A percentile compares a stretch with the other conserved stretches of the same genome.
Conservation (phyloP, 768 basidiomycete genomes). For the Panaeolus cyanescens region DNA sequence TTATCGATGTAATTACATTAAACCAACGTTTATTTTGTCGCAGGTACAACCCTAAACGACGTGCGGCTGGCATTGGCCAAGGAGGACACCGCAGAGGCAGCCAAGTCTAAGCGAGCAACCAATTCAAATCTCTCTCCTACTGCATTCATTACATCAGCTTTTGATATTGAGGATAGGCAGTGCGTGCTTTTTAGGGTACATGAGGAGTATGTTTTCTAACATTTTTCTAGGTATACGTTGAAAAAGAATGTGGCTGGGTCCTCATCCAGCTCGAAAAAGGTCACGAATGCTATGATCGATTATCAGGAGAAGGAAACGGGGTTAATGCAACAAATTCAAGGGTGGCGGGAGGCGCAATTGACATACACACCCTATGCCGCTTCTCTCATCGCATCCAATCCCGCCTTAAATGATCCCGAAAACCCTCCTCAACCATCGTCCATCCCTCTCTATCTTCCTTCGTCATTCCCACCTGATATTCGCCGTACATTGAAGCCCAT, state of each 20-base stretch:
- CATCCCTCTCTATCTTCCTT: conserved; percentile 6
- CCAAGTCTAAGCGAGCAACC: neutral
- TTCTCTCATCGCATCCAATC: neutral
- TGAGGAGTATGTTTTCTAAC: neutral
- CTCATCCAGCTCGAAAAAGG: neutral
- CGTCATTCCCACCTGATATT: conserved; percentile 2
- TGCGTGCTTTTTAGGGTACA: conserved; percentile 1
- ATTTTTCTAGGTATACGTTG: neutral
- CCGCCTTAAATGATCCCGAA: neutral
- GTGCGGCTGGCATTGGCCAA: conserved; percentile 10
- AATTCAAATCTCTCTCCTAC: conserved; percentile 1
- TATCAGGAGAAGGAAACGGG: conserved; percentile 10
- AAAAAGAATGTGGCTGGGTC: neutral
- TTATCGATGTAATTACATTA: neutral
- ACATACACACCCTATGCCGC: conserved; percentile 12
- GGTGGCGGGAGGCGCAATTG: conserved; percentile 10
- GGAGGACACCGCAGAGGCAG: conserved; percentile 5
- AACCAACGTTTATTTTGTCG: neutral
- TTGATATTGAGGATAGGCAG: conserved; percentile 17
- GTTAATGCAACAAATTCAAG: conserved; percentile 6
- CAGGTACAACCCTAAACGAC: conserved; percentile 10
- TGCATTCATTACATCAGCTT: conserved; percentile 6
- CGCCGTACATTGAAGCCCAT: neutral
- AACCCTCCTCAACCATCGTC: neutral
- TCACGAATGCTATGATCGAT: conserved; percentile 9